phyloP scores from a whole-genome alignment of 768 basidiomycete genomes.

The Sutorius australiensis region DNA sequence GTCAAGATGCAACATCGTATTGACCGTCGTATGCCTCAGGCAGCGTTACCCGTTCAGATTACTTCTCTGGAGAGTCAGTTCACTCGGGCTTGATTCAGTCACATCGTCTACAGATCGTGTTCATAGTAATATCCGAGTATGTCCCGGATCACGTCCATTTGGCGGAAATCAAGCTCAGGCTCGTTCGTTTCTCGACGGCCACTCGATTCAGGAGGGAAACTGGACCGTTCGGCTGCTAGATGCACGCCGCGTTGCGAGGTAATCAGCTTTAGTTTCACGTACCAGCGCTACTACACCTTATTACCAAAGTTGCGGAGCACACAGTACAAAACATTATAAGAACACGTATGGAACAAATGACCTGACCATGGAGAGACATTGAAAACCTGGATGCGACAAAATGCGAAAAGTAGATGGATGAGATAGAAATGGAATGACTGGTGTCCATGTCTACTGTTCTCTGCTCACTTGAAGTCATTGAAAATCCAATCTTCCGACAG shows the following conservation, averaged over 20 bases:
- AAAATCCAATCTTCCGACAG: slow-evolving; percentile 75
- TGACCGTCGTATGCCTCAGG: slow-evolving; percentile 34
- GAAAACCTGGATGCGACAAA: slow-evolving; percentile 20
- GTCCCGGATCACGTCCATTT: too few relatives aligned
- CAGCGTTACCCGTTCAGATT: slow-evolving; percentile 63
- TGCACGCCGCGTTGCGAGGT: background rate
- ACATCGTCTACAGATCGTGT: too few relatives aligned
- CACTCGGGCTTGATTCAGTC: slow-evolving; percentile 49
- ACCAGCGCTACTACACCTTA: slow-evolving; percentile 30
- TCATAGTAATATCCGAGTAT: too few relatives aligned
- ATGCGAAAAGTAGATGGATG: slow-evolving; percentile 26
- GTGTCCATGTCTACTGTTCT: slow-evolving; percentile 16
- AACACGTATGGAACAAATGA: slow-evolving; percentile 31
- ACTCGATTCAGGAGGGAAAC: too few relatives aligned
- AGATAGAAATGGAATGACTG: slow-evolving; percentile 18
- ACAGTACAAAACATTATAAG: slow-evolving; percentile 33
- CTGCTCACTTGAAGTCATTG: slow-evolving; percentile 42
- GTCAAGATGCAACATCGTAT: background rate
- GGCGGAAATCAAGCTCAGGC: background rate
- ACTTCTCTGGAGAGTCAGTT: slow-evolving; percentile 64
- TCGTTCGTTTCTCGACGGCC: background rate
- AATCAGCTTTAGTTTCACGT: slow-evolving; percentile 23
- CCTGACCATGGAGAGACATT: slow-evolving; percentile 9
- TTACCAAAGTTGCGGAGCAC: slow-evolving; percentile 25
- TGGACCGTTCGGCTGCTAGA: background rate